Conservation (phyloP, 495 filamentous ascomycete genomes). For the Hypoxylon cercidicola region DNA sequence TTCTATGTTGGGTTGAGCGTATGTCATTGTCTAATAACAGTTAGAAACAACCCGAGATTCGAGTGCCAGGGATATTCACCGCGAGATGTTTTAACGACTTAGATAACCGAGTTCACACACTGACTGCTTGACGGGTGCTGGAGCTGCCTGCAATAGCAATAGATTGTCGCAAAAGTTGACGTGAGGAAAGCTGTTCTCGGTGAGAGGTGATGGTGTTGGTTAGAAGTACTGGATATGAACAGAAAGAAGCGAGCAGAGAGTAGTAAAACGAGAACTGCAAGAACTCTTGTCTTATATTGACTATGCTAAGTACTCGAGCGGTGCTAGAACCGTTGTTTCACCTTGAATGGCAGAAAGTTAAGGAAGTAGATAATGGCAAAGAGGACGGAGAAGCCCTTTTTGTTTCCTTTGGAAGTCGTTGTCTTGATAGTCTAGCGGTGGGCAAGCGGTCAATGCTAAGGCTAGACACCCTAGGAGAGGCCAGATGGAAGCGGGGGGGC, state of each 20-base stretch:
- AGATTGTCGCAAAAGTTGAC: conserved; percentile 7
- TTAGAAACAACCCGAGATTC: conserved; percentile 9
- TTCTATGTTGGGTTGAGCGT: conserved; percentile 57
- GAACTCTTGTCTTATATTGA: conserved; percentile 62
- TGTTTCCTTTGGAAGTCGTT: conserved; percentile 17
- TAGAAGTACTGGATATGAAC: conserved; percentile 32
- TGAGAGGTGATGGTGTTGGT: conserved; percentile 25
- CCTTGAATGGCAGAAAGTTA: neutral
- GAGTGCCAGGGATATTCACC: conserved; percentile 32
- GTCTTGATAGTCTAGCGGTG: conserved; percentile 20
- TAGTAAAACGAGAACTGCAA: conserved; percentile 48
- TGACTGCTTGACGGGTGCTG: conserved; percentile 17
- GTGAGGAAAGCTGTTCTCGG: conserved; percentile 28
- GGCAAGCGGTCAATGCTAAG: conserved; percentile 33
- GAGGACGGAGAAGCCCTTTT: conserved; percentile 21
- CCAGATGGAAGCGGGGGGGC: conserved; percentile 19
- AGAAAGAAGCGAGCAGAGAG: conserved; percentile 10
- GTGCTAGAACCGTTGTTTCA: conserved; percentile 26
- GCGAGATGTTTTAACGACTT: conserved; percentile 16
- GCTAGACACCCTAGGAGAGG: conserved; percentile 17
- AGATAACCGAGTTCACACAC: conserved; percentile 1
- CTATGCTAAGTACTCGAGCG: conserved; percentile 63
- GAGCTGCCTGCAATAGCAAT: conserved; percentile 17
- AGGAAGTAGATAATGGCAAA: conserved; percentile 9
- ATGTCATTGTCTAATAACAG: conserved; percentile 45